These are phyloP conservation scores for Rhododendron simsii DNA, from an alignment of 148 eudicot species.

Conservation along the genomic window DNA sequence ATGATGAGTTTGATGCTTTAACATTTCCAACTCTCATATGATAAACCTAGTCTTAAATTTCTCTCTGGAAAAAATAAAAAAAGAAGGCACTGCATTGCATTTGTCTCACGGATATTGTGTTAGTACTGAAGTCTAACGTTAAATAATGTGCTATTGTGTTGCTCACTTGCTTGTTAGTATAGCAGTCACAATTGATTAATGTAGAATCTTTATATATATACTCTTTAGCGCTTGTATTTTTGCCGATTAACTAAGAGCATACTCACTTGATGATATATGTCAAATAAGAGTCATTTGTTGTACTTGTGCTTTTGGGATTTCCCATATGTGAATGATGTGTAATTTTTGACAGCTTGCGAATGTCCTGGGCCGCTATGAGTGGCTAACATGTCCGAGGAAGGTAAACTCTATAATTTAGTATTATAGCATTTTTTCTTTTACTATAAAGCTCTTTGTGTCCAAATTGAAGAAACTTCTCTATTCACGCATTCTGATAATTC, in stretches of 20 bases:
- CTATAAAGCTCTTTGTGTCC: neutral
- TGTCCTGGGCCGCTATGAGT: conserved; percentile 76
- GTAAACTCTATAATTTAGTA: conserved; percentile 26
- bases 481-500: neutral
- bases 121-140: neutral
- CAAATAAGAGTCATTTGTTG: neutral
- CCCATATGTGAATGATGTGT: neutral
- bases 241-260: neutral
- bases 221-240: neutral
- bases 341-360: conserved; percentile 72
- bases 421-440: neutral
- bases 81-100: neutral
- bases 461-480: neutral
- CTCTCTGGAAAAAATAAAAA: neutral
- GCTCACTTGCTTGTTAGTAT: neutral
- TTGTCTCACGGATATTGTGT: neutral
- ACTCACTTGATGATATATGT: neutral
- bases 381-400: conserved; percentile 97
- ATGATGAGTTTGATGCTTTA: neutral
- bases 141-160: neutral
- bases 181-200: neutral
- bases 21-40: neutral
- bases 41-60: neutral
- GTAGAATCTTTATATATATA: neutral
- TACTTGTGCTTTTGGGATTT: neutral